phyloP scores from a whole-genome alignment of 768 basidiomycete species.

The Leccinum subgranulosum region DNA sequence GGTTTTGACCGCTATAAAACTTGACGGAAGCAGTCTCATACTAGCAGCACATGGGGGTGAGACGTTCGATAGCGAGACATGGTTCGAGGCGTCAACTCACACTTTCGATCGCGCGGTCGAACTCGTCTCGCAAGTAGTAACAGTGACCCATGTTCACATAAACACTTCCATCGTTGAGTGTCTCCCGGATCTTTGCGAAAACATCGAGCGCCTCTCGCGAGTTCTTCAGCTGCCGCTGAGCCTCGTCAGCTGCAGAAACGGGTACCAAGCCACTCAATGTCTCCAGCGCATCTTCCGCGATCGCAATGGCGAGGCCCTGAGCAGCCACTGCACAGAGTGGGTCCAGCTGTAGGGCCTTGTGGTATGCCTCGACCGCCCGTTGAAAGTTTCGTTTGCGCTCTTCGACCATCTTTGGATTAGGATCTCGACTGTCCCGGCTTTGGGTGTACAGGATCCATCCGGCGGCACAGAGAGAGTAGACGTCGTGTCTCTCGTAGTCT shows the following conservation, averaged over 20 bases:
- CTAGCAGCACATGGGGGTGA: slow-evolving; percentile 37
- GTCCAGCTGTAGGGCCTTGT: slow-evolving; percentile 84
- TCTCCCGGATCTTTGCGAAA: slow-evolving; percentile 89
- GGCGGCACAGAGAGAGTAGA: slow-evolving; percentile 88
- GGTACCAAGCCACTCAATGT: slow-evolving; percentile 53
- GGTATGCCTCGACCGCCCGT: slow-evolving; percentile 86
- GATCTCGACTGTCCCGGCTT: slow-evolving; percentile 79
- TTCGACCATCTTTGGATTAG: slow-evolving; percentile 42
- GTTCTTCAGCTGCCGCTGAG: slow-evolving; percentile 61
- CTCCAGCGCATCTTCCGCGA: slow-evolving; percentile 88
- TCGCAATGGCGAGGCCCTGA: slow-evolving; percentile 90
- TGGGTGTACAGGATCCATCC: slow-evolving; percentile 86
- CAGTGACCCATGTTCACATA: slow-evolving; percentile 98
- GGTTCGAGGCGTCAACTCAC: slow-evolving; percentile 44
- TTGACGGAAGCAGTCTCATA: slow-evolving; percentile 89
- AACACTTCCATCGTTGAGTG: slow-evolving; percentile 76
- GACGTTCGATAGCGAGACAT: neutral
- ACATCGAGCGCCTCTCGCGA: slow-evolving; percentile 86
- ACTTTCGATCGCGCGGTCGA: slow-evolving; percentile 93
- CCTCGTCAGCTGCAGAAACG: slow-evolving; percentile 56
- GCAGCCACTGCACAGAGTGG: slow-evolving; percentile 89
- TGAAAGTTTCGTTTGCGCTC: slow-evolving; percentile 79
- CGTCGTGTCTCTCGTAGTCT: slow-evolving; percentile 80
- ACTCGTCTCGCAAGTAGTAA: slow-evolving; percentile 89
- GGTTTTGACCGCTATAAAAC: slow-evolving; percentile 71